Evolutionary conservation across 306 rosid genomes (phyloP).

Genomic region (Potentilla sterilis): DNA sequence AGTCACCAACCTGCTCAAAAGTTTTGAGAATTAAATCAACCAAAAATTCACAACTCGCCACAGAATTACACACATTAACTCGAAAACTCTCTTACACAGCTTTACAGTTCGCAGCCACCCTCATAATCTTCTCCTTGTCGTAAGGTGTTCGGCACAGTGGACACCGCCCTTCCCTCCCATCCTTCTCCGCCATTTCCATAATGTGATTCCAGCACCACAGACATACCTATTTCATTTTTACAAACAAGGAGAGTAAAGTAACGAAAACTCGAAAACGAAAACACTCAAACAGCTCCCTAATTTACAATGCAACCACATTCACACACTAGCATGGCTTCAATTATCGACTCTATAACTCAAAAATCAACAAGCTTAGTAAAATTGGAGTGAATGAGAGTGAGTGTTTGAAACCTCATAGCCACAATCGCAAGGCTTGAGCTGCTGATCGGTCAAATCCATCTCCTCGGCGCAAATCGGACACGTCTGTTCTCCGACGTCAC

Average conservation of each 20-base stretch:
- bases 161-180: slow-evolving; percentile 85
- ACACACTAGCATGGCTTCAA: background rate
- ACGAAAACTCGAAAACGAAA: background rate
- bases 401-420: slow-evolving; percentile 71
- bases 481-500: slow-evolving; percentile 82
- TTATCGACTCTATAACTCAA: background rate
- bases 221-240: slow-evolving; percentile 50
- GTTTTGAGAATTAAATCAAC: background rate
- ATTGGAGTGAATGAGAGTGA: background rate
- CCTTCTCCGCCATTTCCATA: slow-evolving; percentile 93
- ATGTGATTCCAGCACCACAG: slow-evolving; percentile 99
- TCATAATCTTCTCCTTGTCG: slow-evolving; percentile 88
- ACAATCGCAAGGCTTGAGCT: slow-evolving; percentile 90
- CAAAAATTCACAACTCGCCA: background rate
- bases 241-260: background rate
- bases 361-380: background rate
- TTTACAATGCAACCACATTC: background rate
- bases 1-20: slow-evolving; percentile 50
- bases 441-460: slow-evolving; percentile 99
- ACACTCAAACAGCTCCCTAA: background rate
- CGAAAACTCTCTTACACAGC: slow-evolving; percentile 32
- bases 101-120: slow-evolving; percentile 79
- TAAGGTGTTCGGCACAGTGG: slow-evolving; percentile 87
- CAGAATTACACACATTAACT: background rate
- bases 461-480: slow-evolving; percentile 98